phyloP scores from a whole-genome alignment of 306 rosid species.

The Argentina anserina region DNA sequence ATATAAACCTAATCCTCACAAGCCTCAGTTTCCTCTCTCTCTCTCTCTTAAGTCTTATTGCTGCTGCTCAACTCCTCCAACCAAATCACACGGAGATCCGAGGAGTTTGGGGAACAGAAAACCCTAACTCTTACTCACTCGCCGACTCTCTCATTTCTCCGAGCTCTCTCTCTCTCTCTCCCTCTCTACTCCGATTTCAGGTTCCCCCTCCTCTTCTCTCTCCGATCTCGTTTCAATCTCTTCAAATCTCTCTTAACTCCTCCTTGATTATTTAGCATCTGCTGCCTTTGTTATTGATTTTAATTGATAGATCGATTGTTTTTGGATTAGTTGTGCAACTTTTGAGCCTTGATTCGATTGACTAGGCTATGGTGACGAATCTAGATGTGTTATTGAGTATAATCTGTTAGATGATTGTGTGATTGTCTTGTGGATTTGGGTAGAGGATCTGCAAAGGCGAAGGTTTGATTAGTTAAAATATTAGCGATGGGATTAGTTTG shows the following conservation, averaged over 20 bases:
- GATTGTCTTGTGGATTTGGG: background rate
- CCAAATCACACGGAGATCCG: slow-evolving; percentile 32
- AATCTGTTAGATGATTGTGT: background rate
- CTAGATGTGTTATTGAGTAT: background rate
- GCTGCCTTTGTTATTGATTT: background rate
- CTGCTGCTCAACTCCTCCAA: slow-evolving; percentile 26
- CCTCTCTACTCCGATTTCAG: slow-evolving; percentile 9
- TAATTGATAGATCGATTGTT: slow-evolving; percentile 15
- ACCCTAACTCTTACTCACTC: slow-evolving; percentile 24
- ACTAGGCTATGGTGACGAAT: background rate
- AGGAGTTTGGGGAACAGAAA: slow-evolving; percentile 42
- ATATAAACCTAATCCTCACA: slow-evolving; percentile 7
- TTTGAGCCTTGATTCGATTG: background rate
- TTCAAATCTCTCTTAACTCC: background rate
- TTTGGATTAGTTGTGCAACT: background rate
- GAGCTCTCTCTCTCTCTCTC: slow-evolving; percentile 15
- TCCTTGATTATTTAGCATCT: background rate
- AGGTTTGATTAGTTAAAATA: background rate
- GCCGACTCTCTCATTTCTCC: slow-evolving; percentile 2
- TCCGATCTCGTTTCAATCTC: background rate
- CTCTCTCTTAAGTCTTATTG: slow-evolving; percentile 2
- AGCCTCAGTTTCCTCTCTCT: background rate
- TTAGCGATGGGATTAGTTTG: background rate
- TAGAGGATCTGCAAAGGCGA: background rate
- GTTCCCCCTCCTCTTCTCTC: slow-evolving; percentile 4